These are phyloP conservation scores for Suillus spraguei DNA, from an alignment of 768 basidiomycete genomes.

Conservation along the genomic window DNA sequence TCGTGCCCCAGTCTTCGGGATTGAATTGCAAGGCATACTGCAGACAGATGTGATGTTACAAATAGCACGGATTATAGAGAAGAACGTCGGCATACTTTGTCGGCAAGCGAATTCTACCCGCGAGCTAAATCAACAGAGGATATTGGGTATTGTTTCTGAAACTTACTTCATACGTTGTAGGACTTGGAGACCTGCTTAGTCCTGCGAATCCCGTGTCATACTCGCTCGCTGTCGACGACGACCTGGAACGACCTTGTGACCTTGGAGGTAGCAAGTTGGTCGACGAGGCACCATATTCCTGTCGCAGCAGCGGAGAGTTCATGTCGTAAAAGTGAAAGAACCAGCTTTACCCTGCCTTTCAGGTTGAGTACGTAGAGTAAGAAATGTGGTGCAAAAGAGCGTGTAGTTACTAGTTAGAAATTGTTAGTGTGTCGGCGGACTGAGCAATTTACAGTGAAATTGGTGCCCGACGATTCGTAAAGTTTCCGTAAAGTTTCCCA, in stretches of 20 bases:
- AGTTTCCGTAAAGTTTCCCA: not conserved
- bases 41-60: not conserved
- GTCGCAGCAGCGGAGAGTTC: conserved; percentile 29
- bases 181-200: conserved; percentile 28
- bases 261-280: conserved; percentile 27
- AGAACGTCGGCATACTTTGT: conserved; percentile 21
- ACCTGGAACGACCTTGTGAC: conserved; percentile 17
- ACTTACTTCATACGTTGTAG: conserved; percentile 31
- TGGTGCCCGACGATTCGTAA: conserved; percentile 12
- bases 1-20: conserved; percentile 53
- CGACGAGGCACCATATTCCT: conserved; percentile 29
- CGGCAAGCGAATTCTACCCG: conserved; percentile 31
- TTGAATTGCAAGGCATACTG: conserved; percentile 44
- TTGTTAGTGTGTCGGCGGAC: conserved; percentile 1
- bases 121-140: not conserved
- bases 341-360: conserved; percentile 1
- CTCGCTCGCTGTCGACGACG: conserved; percentile 23
- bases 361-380: conserved; percentile 16
- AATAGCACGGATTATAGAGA: not conserved
- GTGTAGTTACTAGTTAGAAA: conserved; percentile 4
- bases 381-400: conserved; percentile 23
- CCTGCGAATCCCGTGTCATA: conserved; percentile 19
- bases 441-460: conserved; percentile 4
- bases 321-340: conserved; percentile 18
- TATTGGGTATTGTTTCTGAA: not conserved